Conservation (phyloP, 768 basidiomycete species). For the Psilocybe sp. region DNA sequence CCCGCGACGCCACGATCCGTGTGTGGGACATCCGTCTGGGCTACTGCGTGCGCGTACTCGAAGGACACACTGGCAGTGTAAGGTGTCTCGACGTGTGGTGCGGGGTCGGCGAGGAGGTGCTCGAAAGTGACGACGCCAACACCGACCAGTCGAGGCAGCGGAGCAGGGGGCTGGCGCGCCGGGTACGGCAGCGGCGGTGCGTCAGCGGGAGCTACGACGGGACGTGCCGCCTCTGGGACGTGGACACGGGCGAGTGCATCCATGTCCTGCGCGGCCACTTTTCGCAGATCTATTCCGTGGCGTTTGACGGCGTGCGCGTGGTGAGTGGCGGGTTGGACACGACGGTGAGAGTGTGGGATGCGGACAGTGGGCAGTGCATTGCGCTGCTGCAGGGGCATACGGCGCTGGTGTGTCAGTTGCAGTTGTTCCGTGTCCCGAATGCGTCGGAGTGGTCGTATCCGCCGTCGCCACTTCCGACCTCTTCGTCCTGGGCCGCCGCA, state of each 20-base stretch:
- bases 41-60: slow-evolving; percentile 56
- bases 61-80: slow-evolving; percentile 80
- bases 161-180: too few species aligned
- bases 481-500: too few species aligned
- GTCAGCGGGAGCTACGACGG: slow-evolving; percentile 95
- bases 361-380: slow-evolving; percentile 78
- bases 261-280: slow-evolving; percentile 81
- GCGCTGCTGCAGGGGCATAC: slow-evolving; percentile 91
- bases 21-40: slow-evolving; percentile 95
- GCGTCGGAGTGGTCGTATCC: too few species aligned
- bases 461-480: too few species aligned
- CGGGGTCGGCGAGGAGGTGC: slow-evolving; percentile 32
- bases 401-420: slow-evolving; percentile 87
- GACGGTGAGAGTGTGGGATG: slow-evolving; percentile 91
- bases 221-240: slow-evolving; percentile 85
- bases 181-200: too few species aligned
- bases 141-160: too few species aligned
- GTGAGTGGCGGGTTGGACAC: slow-evolving; percentile 91
- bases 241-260: slow-evolving; percentile 86
- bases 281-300: slow-evolving; percentile 88
- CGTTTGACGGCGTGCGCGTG: slow-evolving; percentile 80
- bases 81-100: slow-evolving; percentile 86
- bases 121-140: too few species aligned
- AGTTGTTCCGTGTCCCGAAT: slow-evolving; percentile 46
- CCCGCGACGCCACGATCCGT: slow-evolving; percentile 79